Evolutionary conservation across 2,329 filamentous ascomycete species (phyloP).

Genomic region (Raffaelea arxii): DNA sequence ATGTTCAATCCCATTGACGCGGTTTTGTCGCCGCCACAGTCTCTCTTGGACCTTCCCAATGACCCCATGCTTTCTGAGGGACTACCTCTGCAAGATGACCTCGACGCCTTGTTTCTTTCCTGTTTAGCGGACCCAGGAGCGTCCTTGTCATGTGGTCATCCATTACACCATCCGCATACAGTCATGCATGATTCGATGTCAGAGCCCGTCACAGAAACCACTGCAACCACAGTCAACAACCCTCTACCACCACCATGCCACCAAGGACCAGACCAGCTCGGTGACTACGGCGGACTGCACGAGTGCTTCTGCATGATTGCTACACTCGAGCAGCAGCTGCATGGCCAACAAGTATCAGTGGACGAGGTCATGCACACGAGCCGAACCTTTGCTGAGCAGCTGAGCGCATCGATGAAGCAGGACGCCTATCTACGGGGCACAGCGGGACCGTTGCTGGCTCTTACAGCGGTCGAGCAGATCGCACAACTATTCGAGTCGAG

Average conservation of each 20-base stretch:
- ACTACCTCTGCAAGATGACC: neutral
- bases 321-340: neutral
- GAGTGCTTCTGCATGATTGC: neutral
- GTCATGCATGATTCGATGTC: no score
- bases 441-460: neutral
- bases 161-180: no score
- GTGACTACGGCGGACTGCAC: neutral
- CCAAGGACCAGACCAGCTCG: no score
- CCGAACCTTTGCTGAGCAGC: neutral
- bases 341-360: neutral
- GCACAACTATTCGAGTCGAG: neutral
- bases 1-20: neutral
- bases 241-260: no score
- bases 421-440: neutral
- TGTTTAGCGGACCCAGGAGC: neutral
- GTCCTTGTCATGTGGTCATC: no score
- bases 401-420: neutral
- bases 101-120: neutral
- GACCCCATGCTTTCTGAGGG: neutral
- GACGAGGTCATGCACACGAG: neutral
- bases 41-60: neutral
- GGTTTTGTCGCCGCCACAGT: neutral
- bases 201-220: no score
- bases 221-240: no score
- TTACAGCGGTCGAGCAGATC: neutral